phyloP scores from a whole-genome alignment of 176 grass and related monocot species.

The Rhynchospora pubera region DNA sequence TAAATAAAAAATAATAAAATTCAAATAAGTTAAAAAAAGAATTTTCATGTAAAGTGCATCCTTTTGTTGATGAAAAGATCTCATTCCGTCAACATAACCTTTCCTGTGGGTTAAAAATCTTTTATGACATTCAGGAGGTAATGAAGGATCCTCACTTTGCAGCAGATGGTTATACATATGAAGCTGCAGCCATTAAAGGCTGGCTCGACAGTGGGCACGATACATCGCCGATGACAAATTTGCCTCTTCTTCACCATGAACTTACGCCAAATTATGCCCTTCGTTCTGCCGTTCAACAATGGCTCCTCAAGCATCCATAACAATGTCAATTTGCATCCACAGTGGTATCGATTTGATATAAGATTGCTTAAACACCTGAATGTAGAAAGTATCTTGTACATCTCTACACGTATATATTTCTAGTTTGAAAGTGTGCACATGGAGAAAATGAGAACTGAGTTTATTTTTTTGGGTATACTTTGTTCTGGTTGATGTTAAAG shows the following conservation, averaged over 20 bases:
- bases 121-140: slow-evolving; percentile 41
- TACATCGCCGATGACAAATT: slow-evolving; percentile 76
- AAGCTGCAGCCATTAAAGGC: slow-evolving; percentile 56
- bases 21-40: too few relatives aligned
- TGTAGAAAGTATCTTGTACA: too few relatives aligned
- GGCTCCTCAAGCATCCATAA: slow-evolving; percentile 23
- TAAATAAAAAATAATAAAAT: too few relatives aligned
- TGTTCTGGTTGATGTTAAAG: not conserved
- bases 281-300: slow-evolving; percentile 51
- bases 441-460: not conserved
- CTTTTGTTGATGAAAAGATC: not conserved
- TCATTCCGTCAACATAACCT: not conserved
- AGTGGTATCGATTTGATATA: too few relatives aligned
- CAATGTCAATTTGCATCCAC: not conserved
- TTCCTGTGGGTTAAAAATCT: not conserved
- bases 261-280: slow-evolving; percentile 53
- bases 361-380: too few relatives aligned
- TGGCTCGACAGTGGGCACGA: slow-evolving; percentile 51
- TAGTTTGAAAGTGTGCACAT: not conserved
- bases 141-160: slow-evolving; percentile 79
- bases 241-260: slow-evolving; percentile 28
- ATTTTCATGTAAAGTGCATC: not conserved
- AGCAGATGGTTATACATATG: slow-evolving; percentile 68
- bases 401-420: not conserved
- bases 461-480: not conserved